phyloP scores from a whole-genome alignment of 306 rosid genomes.

The Crotalaria pallida region DNA sequence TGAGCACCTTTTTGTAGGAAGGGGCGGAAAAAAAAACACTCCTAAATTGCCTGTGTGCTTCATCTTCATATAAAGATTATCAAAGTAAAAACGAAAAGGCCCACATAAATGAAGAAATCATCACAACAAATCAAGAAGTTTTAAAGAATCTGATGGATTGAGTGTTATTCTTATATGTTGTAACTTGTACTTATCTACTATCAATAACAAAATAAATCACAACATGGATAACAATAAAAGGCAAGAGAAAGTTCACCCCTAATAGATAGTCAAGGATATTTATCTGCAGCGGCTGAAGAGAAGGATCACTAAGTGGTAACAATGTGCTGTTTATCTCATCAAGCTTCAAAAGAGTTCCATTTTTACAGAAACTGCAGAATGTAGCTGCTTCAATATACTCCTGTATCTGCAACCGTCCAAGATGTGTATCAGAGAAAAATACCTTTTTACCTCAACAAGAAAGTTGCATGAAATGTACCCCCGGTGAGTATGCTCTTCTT shows the following conservation, averaged over 20 bases:
- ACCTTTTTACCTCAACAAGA: not conserved
- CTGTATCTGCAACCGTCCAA: constrained; percentile 58
- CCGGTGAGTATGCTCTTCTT: constrained; percentile 93
- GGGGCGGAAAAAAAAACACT: not conserved
- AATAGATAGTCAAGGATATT: constrained; percentile 84
- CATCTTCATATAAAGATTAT: constrained; percentile 1
- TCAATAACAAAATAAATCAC: not conserved
- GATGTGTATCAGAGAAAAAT: constrained; percentile 21
- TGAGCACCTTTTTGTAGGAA: not conserved
- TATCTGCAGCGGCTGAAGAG: constrained; percentile 78
- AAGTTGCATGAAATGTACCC: constrained; percentile 49
- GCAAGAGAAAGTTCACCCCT: constrained; percentile 53
- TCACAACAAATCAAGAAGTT: constrained; percentile 13
- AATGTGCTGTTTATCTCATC: constrained; percentile 72
- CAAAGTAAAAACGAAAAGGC: not conserved
- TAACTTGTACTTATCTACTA: not conserved
- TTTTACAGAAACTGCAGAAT: constrained; percentile 74
- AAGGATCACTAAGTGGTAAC: constrained; percentile 67
- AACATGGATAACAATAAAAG: not conserved
- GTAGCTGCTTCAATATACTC: constrained; percentile 97
- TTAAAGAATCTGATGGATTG: not conserved
- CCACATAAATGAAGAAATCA: constrained; percentile 5
- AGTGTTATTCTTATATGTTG: not conserved
- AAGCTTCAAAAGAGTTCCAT: constrained; percentile 81
- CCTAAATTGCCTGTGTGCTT: not conserved